Conservation (phyloP, 257 asterid genomes). For the Haberlea rhodopensis region DNA sequence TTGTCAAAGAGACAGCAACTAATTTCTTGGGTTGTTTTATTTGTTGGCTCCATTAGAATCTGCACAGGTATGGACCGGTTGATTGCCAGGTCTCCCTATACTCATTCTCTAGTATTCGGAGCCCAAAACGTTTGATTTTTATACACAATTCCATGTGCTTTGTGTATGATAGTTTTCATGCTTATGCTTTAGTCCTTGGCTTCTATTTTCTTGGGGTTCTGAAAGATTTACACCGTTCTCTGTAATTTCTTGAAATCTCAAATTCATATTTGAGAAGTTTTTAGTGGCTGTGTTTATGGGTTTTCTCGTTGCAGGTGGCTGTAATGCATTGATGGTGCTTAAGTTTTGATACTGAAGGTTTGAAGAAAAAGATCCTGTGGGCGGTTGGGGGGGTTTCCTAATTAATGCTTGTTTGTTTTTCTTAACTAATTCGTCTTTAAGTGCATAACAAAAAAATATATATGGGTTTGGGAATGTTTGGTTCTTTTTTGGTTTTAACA, state of each 20-base stretch:
- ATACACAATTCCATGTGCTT: constrained; percentile 18
- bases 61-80: constrained; percentile 37
- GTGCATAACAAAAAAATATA: constrained; percentile 26
- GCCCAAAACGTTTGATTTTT: constrained; percentile 19
- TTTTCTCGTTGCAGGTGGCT: constrained; percentile 34
- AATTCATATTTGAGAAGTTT: constrained; percentile 25
- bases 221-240: constrained; percentile 14
- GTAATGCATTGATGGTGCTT: constrained; percentile 37
- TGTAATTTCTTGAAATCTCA: constrained; percentile 14
- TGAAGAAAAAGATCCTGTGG: constrained; percentile 18
- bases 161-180: constrained; percentile 16
- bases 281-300: constrained; percentile 40
- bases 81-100: constrained; percentile 16
- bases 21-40: constrained; percentile 37
- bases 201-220: constrained; percentile 20
- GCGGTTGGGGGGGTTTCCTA: constrained; percentile 24
- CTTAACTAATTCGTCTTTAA: constrained; percentile 15
- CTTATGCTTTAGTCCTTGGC: constrained; percentile 5
- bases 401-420: background rate
- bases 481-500: constrained; percentile 43
- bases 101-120: constrained; percentile 23
- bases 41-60: constrained; percentile 42
- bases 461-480: constrained; percentile 59
- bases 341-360: constrained; percentile 25
- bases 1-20: constrained; percentile 29